These are phyloP conservation scores for Hypoxylon subgilvum DNA, from an alignment of 495 filamentous ascomycete species.

Conservation along the genomic window DNA sequence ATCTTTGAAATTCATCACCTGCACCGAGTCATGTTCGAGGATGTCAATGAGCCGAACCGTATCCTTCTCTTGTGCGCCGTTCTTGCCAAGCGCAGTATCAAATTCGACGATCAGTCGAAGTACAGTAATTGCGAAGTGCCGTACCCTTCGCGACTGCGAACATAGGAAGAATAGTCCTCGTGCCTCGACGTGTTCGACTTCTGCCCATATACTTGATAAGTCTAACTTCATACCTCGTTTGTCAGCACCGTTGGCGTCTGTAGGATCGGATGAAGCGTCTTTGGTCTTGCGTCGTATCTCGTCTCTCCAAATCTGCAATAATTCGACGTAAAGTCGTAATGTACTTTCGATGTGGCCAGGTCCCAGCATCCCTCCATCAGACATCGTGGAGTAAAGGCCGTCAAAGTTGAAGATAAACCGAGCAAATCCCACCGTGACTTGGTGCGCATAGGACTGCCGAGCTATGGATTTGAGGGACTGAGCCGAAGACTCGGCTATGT, in stretches of 20 bases:
- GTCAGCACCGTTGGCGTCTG: constrained; percentile 63
- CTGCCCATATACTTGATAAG: constrained; percentile 81
- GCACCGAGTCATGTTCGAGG: constrained; percentile 84
- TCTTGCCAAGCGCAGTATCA: constrained; percentile 82
- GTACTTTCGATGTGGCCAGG: constrained; percentile 95
- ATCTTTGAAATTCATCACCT: constrained; percentile 90
- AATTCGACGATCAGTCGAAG: constrained; percentile 92
- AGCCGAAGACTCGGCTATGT: constrained; percentile 89
- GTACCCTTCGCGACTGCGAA: constrained; percentile 88
- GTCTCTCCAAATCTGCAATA: constrained; percentile 95
- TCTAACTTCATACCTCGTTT: constrained; percentile 78
- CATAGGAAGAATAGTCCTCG: constrained; percentile 98
- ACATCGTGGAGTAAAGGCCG: constrained; percentile 95
- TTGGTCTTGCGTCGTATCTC: constrained; percentile 88
- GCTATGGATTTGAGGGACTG: constrained; percentile 95
- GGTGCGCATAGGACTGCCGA: constrained; percentile 88
- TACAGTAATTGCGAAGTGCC: constrained; percentile 89
- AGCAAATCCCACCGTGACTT: constrained; percentile 95
- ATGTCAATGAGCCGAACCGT: constrained; percentile 81
- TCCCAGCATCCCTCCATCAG: constrained; percentile 95
- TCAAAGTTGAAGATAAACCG: constrained; percentile 98
- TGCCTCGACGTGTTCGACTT: constrained; percentile 96
- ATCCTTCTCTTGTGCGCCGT: constrained; percentile 59
- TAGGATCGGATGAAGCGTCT: constrained; percentile 67
- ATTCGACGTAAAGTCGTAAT: constrained; percentile 86